Evolutionary conservation across 345 rosid species (phyloP).

Genomic region (Microcos paniculata): DNA sequence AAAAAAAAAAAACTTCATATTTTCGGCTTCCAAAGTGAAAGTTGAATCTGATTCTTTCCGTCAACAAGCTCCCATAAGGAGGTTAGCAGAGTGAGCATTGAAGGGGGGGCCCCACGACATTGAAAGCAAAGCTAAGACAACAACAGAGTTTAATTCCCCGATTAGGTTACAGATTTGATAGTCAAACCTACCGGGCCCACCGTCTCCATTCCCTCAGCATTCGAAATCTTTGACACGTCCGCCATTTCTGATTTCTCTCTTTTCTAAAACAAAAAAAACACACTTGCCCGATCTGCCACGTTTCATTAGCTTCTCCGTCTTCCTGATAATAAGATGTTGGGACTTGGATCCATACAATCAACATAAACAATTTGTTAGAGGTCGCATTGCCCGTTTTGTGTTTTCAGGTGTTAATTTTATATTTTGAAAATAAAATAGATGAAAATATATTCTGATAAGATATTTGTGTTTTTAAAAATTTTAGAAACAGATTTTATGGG

Average conservation of each 20-base stretch:
- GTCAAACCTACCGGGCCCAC: neutral
- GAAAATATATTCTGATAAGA: too few species aligned
- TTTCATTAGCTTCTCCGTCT: neutral
- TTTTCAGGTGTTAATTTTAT: too few species aligned
- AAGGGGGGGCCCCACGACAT: neutral
- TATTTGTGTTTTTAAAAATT: too few species aligned
- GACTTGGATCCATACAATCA: neutral
- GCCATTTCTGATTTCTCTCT: neutral
- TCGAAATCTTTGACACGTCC: neutral
- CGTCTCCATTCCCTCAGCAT: too few species aligned
- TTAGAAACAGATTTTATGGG: too few species aligned
- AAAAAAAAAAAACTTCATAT: too few species aligned
- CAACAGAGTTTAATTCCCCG: neutral
- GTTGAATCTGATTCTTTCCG: too few species aligned
- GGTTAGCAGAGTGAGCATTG: neutral
- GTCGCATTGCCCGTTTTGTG: too few species aligned
- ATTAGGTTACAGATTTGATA: neutral
- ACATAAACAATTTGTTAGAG: neutral
- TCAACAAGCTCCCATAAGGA: neutral
- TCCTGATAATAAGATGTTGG: neutral
- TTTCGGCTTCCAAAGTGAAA: too few species aligned
- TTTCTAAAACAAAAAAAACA: neutral
- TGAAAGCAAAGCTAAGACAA: neutral
- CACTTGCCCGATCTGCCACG: neutral
- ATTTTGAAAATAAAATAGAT: too few species aligned